A percentile compares a stretch with the other conserved stretches of the same genome.
These are phyloP conservation scores for Dillenia suffruticosa DNA, from an alignment of 164 flowering plant genomes.

Conservation along the genomic window DNA sequence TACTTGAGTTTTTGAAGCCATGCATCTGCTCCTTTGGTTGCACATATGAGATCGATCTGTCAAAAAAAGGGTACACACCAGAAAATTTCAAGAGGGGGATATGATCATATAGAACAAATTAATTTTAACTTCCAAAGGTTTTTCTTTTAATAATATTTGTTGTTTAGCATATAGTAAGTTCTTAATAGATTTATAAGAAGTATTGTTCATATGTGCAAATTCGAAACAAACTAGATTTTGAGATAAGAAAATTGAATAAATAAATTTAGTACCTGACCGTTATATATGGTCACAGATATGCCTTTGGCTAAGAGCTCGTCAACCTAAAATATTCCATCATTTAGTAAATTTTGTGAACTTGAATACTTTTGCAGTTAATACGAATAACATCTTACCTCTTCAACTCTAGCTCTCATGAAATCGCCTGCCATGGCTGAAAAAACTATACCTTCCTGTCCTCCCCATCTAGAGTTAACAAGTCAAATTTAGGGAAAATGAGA, in stretches of 20 bases:
- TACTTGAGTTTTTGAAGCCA: slow-evolving; percentile 31
- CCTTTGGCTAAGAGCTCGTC: slow-evolving; percentile 21
- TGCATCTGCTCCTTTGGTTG: slow-evolving; percentile 26
- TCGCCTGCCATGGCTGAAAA: slow-evolving; percentile 17
- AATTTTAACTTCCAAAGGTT: not conserved
- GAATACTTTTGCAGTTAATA: not conserved
- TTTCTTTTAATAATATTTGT: not conserved
- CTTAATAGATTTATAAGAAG: not conserved
- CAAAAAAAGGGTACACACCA: not conserved
- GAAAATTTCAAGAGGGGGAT: not conserved
- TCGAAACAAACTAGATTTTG: too few relatives aligned
- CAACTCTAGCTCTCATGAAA: slow-evolving; percentile 24
- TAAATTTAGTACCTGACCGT: slow-evolving; percentile 15
- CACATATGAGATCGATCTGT: slow-evolving; percentile 30
- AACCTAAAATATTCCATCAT: slow-evolving; percentile 5
- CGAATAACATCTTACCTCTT: slow-evolving; percentile 12
- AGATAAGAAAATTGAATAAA: not conserved
- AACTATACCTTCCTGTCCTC: slow-evolving; percentile 12
- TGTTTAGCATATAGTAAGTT: not conserved
- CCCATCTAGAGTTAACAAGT: slow-evolving; percentile 11
- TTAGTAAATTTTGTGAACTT: not conserved
- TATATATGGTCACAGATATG: slow-evolving; percentile 19
- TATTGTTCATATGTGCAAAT: too few relatives aligned
- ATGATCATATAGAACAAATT: not conserved
- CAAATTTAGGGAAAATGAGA: not conserved